Evolutionary conservation across 2,329 filamentous ascomycete species (phyloP).

Genomic region (Didymella pinodella): DNA sequence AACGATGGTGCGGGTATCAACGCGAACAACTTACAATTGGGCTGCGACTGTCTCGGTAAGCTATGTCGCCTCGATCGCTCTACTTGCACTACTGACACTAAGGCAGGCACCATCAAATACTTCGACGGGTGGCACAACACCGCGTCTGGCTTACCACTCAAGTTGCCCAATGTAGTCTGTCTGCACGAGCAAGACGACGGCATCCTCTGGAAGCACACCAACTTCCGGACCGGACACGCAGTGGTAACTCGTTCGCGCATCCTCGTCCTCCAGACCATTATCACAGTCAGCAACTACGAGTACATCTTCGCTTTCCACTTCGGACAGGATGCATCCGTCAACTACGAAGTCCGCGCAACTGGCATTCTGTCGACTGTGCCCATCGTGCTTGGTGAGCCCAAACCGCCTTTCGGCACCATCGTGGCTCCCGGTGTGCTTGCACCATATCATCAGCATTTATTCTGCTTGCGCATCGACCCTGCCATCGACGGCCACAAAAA

Average conservation of each 20-base stretch:
- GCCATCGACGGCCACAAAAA: constrained; percentile 51
- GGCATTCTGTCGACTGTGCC: constrained; percentile 54
- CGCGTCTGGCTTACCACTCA: constrained; percentile 45
- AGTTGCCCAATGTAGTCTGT: constrained; percentile 55
- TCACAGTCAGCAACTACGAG: constrained; percentile 42
- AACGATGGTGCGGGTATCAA: constrained; percentile 54
- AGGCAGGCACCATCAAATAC: constrained; percentile 50
- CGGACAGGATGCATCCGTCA: constrained; percentile 51
- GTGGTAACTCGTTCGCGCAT: constrained; percentile 32
- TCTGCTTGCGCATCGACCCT: constrained; percentile 56
- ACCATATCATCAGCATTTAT: constrained; percentile 56
- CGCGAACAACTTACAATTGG: constrained; percentile 54
- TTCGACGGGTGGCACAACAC: constrained; percentile 53
- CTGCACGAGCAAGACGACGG: constrained; percentile 68
- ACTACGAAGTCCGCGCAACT: constrained; percentile 55
- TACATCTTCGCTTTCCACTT: constrained; percentile 54
- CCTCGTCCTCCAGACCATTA: constrained; percentile 38
- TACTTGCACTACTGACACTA: background rate
- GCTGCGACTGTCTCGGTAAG: constrained; percentile 55
- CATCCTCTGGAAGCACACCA: constrained; percentile 43
- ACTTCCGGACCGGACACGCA: constrained; percentile 33
- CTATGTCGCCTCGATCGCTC: too few species aligned
- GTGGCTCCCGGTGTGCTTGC: constrained; percentile 55
- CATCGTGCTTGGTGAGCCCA: constrained; percentile 45
- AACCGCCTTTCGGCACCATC: constrained; percentile 51